Base-by-base conservation (phyloP, 108 stramenopile genomes). In the Pseudonitzschia delicatissima region DNA sequence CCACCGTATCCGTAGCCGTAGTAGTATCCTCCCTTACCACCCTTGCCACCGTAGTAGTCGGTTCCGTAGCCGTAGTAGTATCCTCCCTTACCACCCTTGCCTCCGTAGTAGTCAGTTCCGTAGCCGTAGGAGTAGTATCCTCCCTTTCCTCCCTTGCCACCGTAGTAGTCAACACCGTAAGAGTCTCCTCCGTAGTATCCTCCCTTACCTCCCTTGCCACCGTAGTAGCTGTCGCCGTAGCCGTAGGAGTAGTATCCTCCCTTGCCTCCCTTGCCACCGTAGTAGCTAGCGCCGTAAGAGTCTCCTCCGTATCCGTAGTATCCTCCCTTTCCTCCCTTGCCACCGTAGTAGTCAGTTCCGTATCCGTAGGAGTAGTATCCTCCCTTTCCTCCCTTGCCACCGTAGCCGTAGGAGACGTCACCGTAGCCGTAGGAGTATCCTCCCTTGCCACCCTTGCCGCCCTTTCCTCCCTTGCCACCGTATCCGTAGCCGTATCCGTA, bases 231-330 rank as follows among this genome's bases (percentile, higher is more conserved):
- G 15, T 23, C 53, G n/a, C 31, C 31, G 4, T 27, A 9, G 11
- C 6, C 27, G 0, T 23, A 55, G 0, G 0, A 7, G 0, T 49
- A 49, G 37, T 39, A 39, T 39, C 37, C 37, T 35, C 53, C 53
- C 31, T 55, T 55, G 28, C 53, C 53, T 33, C 53, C 53, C 32
- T 55, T 55, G 29, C 53, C 27, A 28, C 53, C 53, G 28, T 23
- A 51, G 40, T 42, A 42, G 11, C 6, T 4, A 25, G 23, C 21
- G 5, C 50, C 50, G 50, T 51, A 51, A 51, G 7, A 23, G 18
- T 18, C 12, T 5, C 27, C 50, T 15, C n/a, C n/a, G n/a, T n/a
- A n/a, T n/a, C n/a, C n/a, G n/a, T n/a, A n/a, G n/a, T n/a, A n/a
- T n/a, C n/a, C n/a, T n/a, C n/a, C 15, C 40, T 42, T 42, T 15